Evolutionary conservation across 2,329 filamentous ascomycete species (phyloP), one percentile per base, ranked within the genome.

Genomic region (Rutstroemia sydowiana): DNA sequence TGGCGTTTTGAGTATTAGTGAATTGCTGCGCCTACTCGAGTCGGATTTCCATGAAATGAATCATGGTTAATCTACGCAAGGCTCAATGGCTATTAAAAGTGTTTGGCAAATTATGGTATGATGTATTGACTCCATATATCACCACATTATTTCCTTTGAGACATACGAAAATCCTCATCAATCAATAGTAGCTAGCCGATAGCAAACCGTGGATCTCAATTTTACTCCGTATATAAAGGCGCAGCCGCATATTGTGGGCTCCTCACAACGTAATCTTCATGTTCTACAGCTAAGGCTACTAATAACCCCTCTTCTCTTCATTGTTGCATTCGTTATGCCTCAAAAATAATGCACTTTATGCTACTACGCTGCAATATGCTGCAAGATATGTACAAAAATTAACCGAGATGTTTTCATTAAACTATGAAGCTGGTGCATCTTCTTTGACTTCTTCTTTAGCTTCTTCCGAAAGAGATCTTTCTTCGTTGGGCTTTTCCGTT

Each of bases 341-440:
- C 13, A 32, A 26, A 26, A 26, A 4, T 36, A 32, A 20, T 36
- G 20, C 44, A 43, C 37, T 43, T 46, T 20, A 32, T 21, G 18
- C 37, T 45, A 42, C 51, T 45, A 45, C 28, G 48, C 31, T 26
- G 23, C 23, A 39, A 16, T 21, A 21, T 28, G 5, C 9, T 41
- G n/a, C 23, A 31, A 46, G 20, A 46, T 50, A 43, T 53, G 26
- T 50, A 43, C 32, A 50, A 36, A 28, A 40, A 46, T 30, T 39
- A 21, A 28, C 31, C 14, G 13, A 39, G 14, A 32, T 5, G 13
- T 40, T 43, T 53, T 23, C 2, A 49, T 48, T 45, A 23, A 26
- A 54, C 47, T 59, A 65, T 51, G 61, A 65, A 32, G 62, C 55
- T 36, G 59, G 59, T 2, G 55, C 51, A 10, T 57, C 57, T 23